Percentiles rank a stretch among this genome's conserved stretches.
These are phyloP conservation scores for Arthroderma uncinatum DNA, from an alignment of 2,329 filamentous ascomycete genomes.

Conservation along the genomic window DNA sequence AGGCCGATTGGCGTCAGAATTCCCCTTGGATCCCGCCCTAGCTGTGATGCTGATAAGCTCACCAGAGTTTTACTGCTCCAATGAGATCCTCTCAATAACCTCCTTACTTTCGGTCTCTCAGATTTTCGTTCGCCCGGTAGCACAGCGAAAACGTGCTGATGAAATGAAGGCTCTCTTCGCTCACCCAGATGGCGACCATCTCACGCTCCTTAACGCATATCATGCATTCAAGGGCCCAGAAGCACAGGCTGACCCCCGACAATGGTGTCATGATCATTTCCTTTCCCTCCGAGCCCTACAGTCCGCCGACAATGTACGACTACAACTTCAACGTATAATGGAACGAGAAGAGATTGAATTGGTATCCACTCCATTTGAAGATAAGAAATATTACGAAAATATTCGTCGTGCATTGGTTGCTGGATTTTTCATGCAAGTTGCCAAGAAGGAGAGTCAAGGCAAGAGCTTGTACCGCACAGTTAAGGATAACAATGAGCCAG, in stretches of 20 bases:
- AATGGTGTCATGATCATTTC: conserved; percentile 97
- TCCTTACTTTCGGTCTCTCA: conserved; percentile 89
- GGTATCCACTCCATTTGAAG: conserved; percentile 76
- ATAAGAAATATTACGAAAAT: conserved; percentile 97
- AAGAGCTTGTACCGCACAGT: conserved; percentile 83
- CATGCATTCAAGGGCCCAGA: conserved; percentile 81
- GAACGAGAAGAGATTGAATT: conserved; percentile 79
- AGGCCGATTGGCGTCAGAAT: conserved; percentile 81
- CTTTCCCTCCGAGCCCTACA: conserved; percentile 77
- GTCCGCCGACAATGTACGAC: conserved; percentile 86
- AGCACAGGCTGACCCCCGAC: conserved; percentile 61
- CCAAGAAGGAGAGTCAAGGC: conserved; percentile 76
- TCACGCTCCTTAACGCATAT: conserved; percentile 94
- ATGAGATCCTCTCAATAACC: conserved; percentile 92
- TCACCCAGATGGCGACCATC: conserved; percentile 85
- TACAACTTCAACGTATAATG: conserved; percentile 93
- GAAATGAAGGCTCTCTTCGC: conserved; percentile 95
- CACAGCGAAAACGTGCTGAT: conserved; percentile 78
- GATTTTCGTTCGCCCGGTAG: conserved; percentile 79
- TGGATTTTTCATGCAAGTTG: conserved; percentile 99
- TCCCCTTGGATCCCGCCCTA: conserved; percentile 83
- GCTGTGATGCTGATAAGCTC: conserved; percentile 97
- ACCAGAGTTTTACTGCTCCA: conserved; percentile 96
- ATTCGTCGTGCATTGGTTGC: conserved; percentile 84
- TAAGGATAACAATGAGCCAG: conserved; percentile 80